Base-by-base conservation (phyloP, 2,329 filamentous ascomycete genomes). In the Lasiodiplodia gonubiensis region DNA sequence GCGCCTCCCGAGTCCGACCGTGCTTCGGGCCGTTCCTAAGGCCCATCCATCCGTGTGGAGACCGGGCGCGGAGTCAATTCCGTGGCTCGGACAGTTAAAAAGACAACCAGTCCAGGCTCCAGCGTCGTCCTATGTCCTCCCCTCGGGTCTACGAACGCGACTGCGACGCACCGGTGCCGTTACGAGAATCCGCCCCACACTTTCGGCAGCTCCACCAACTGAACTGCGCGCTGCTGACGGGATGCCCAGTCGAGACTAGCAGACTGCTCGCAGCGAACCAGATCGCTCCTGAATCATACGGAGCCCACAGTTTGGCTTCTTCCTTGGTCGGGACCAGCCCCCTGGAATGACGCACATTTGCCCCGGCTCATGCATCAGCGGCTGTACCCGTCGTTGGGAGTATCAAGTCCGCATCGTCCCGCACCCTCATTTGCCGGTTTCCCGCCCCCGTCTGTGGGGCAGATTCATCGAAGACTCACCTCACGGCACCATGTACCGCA, bases 311-410 rank as follows among this genome's bases (percentile, higher is more conserved):
- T 25, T 11, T 14, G 25, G 16, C n/a, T 16, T 2, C 21, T 25
- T n/a, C 4, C 46, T 18, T 51, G 30, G 30, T 33, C 42, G 59
- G 21, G 25, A 51, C 27, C 27, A 30, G 8, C 25, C 18, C 27
- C 10, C 27, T 16, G 39, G 27, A 14, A 37, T 39, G 42, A 51
- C 30, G 46, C 30, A 37, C 27, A 23, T 25, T 10, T 51, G 10
- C 39, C n/a, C 46, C 21, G 23, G 30, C 27, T 35, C 16, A 51
- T 63, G 46, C 59, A 51, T 21, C 42, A 37, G 46, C 59, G 59
- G 59, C 59, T 51, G 8, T 63, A 51, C 59, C 59, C 59, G 59
- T 63, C n/a, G 12, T 37, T 33, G 59, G n/a, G 14, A 63, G 59
- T 63, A 51, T 39, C 59, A 51, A 51, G 42, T 63, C 46, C 59